phyloP scores from a whole-genome alignment of 2,329 filamentous ascomycete genomes.

The Paecilomyces dactylethromorphus region DNA sequence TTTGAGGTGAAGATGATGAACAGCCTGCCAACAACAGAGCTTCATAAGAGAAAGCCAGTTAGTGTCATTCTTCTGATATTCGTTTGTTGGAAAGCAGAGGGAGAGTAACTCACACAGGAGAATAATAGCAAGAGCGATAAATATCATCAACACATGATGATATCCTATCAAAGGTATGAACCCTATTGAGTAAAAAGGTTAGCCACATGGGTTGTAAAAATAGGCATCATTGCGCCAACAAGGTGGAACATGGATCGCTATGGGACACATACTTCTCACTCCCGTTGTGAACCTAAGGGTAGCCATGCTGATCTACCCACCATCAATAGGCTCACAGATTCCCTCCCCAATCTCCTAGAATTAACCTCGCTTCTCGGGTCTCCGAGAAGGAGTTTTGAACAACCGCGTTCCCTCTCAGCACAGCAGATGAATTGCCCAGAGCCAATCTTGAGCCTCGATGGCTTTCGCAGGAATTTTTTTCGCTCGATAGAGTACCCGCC shows the following conservation, averaged over 20 bases:
- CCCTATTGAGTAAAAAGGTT: slow-evolving; percentile 29
- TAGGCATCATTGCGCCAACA: not conserved
- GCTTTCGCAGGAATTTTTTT: not conserved
- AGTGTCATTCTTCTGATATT: slow-evolving; percentile 15
- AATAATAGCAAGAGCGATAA: slow-evolving; percentile 90
- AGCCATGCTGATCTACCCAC: slow-evolving; percentile 19
- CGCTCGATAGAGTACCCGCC: not conserved
- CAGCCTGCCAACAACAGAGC: slow-evolving; percentile 90
- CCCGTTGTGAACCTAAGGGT: slow-evolving; percentile 20
- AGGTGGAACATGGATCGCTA: not conserved
- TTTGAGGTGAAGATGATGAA: slow-evolving; percentile 90
- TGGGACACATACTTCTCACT: slow-evolving; percentile 26
- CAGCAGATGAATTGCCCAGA: not conserved
- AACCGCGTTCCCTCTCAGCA: slow-evolving; percentile 4
- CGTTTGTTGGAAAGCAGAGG: slow-evolving; percentile 1
- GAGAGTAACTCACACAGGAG: slow-evolving; percentile 67
- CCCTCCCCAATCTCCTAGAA: not conserved
- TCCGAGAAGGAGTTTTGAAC: slow-evolving; percentile 31
- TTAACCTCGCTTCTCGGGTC: slow-evolving; percentile 32
- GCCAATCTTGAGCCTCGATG: not conserved
- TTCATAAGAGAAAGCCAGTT: slow-evolving; percentile 31
- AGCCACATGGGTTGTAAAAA: not conserved
- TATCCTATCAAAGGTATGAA: slow-evolving; percentile 59
- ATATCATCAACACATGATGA: slow-evolving; percentile 92
- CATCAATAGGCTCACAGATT: slow-evolving; percentile 32